Conservation (phyloP, 164 flowering plant species). For the Magnolia officinalis region DNA sequence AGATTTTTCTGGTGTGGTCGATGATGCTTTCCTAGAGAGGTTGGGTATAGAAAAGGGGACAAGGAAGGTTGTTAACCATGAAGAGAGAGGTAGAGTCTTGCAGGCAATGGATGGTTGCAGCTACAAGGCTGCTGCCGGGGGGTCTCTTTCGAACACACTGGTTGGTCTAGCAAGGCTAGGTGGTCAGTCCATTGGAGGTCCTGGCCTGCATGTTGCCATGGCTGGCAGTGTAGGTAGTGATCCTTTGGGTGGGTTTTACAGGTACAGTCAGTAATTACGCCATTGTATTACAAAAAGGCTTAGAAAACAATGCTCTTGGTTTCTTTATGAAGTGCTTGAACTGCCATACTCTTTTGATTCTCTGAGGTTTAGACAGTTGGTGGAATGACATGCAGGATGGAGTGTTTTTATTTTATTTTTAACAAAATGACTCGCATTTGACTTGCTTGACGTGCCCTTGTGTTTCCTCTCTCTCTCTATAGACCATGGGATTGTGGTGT, state of each 20-base stretch:
- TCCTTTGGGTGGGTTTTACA: slow-evolving; percentile 88
- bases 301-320: not conserved
- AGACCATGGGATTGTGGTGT: no score
- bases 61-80: slow-evolving; percentile 83
- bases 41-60: slow-evolving; percentile 84
- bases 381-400: not conserved
- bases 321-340: not conserved
- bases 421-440: no score
- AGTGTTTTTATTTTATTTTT: no score
- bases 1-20: slow-evolving; percentile 91
- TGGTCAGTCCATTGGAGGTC: slow-evolving; percentile 48
- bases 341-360: not conserved
- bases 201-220: slow-evolving; percentile 73
- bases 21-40: slow-evolving; percentile 63
- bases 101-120: slow-evolving; percentile 97
- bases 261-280: slow-evolving; percentile 32
- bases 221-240: slow-evolving; percentile 91
- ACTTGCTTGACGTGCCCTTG: no score
- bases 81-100: slow-evolving; percentile 88
- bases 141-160: slow-evolving; percentile 86
- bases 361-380: not conserved
- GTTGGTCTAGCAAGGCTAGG: slow-evolving; percentile 95
- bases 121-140: slow-evolving; percentile 98
- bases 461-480: no score
- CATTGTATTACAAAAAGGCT: not conserved